Evolutionary conservation across 306 rosid species (phyloP).

Genomic region (barrel medic (Medicago truncatula)): MtrunA17r5.0-ANR NC_053049.1:15604501-15605000

Average conservation of each 20-base stretch:
- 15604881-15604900: too few relatives aligned
- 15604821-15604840: neutral
- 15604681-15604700: neutral
- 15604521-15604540: too few relatives aligned
- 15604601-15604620: too few relatives aligned
- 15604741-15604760: conserved; percentile 30
- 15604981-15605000: conserved; percentile 28
- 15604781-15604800: neutral
- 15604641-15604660: too few relatives aligned
- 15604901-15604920: too few relatives aligned
- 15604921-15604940: conserved; percentile 12
- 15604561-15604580: too few relatives aligned
- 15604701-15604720: neutral
- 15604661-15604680: neutral
- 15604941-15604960: conserved; percentile 27
- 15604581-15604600: neutral
- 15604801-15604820: neutral
- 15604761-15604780: neutral
- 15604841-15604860: neutral
- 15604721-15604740: conserved; percentile 29
- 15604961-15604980: neutral
- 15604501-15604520: neutral
- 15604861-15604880: too few relatives aligned
- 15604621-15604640: too few relatives aligned
- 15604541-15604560: too few relatives aligned